Evolutionary conservation across 169 alveolate genomes (phyloP).

Genomic region (Plasmodium gaboni): DNA sequence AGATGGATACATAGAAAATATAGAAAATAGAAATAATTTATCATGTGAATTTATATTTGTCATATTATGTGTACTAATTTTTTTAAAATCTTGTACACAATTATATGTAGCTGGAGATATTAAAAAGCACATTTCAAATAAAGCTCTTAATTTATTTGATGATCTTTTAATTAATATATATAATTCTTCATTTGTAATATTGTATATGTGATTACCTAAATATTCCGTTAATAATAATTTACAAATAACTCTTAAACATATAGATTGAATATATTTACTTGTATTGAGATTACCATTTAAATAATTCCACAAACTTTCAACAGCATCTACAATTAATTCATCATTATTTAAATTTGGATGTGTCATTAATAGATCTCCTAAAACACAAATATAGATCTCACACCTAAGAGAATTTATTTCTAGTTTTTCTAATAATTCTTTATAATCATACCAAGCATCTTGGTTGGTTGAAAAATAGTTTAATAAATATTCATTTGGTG

Average conservation of each 20-base stretch:
- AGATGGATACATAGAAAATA: conserved; percentile 80
- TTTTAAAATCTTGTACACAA: conserved; percentile 75
- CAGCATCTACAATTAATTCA: conserved; percentile 71
- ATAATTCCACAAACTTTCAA: conserved; percentile 79
- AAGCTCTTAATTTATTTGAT: conserved; percentile 72
- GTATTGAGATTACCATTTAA: conserved; percentile 71
- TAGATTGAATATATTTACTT: conserved; percentile 81
- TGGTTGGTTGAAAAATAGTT: conserved; percentile 43
- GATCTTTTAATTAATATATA: conserved; percentile 51
- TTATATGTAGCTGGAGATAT: conserved; percentile 77
- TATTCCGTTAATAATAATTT: conserved; percentile 75
- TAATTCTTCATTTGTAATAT: conserved; percentile 29
- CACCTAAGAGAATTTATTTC: conserved; percentile 82
- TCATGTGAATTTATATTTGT: conserved; percentile 80
- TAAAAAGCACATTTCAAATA: conserved; percentile 80
- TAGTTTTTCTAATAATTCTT: conserved; percentile 67
- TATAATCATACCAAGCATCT: conserved; percentile 65
- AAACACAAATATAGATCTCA: conserved; percentile 81
- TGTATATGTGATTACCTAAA: conserved; percentile 24
- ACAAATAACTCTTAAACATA: conserved; percentile 76
- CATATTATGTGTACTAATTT: conserved; percentile 61
- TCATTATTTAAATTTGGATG: conserved; percentile 70
- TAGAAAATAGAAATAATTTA: conserved; percentile 71
- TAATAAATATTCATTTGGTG: conserved; percentile 42
- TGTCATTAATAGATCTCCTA: conserved; percentile 80